Conservation (phyloP, 108 stramenopile genomes). For the Schizochytrium sp. region DNA sequence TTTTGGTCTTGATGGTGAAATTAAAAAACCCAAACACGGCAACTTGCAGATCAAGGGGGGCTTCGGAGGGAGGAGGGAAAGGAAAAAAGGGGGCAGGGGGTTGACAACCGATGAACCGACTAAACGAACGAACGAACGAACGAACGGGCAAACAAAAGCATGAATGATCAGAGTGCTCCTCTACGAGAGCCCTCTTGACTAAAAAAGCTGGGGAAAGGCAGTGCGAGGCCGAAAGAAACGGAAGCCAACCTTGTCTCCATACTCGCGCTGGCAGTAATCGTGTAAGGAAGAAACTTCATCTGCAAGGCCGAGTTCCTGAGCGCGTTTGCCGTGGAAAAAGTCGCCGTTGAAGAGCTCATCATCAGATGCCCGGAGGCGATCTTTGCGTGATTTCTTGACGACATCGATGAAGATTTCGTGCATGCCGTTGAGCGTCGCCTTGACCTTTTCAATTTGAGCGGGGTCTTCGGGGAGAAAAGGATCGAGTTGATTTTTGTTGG, state of each 20-base stretch:
- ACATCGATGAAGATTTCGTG: not conserved
- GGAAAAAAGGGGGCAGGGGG: too few species aligned
- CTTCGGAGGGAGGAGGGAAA: too few species aligned
- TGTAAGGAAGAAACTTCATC: not conserved
- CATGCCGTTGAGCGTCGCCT: not conserved
- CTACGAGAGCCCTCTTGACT: not conserved
- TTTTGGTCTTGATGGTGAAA: too few species aligned
- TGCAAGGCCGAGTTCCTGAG: not conserved
- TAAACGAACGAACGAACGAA: too few species aligned
- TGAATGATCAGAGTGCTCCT: too few species aligned
- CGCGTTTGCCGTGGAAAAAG: not conserved
- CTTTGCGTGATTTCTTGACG: not conserved
- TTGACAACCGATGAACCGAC: too few species aligned
- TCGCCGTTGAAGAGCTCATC: not conserved
- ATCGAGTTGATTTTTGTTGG: not conserved
- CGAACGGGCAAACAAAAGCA: too few species aligned
- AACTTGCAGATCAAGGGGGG: too few species aligned
- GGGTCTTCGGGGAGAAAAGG: not conserved
- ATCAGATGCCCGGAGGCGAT: not conserved
- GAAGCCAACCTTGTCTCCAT: not conserved
- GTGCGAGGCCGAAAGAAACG: not conserved
- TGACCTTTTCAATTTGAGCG: not conserved
- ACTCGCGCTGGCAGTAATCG: not conserved
- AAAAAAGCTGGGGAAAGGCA: not conserved
- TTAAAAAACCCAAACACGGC: too few species aligned